Percentiles rank a stretch among this genome's conserved stretches.
Conservation (phyloP, 345 rosid genomes). For the Eucalyptus sp. region DNA sequence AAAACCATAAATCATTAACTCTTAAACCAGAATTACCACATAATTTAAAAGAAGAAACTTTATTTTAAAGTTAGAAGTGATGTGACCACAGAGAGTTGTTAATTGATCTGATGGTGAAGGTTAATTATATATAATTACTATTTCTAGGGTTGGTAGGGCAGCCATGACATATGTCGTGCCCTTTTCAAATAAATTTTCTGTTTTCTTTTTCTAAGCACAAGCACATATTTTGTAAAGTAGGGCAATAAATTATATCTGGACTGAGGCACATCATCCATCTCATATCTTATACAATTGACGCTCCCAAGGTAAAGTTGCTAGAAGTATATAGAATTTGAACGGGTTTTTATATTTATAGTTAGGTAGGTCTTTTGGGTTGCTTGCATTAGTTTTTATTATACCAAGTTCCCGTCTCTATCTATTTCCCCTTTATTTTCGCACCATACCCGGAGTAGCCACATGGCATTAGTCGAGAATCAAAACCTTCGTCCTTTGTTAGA, state of each 20-base stretch:
- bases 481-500: background rate
- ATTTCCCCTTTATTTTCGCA: background rate
- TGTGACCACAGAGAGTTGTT: background rate
- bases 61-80: background rate
- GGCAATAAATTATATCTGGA: background rate
- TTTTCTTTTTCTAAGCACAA: background rate
- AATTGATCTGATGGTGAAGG: background rate
- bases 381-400: background rate
- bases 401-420: background rate
- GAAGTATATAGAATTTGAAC: background rate
- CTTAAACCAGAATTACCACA: background rate
- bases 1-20: background rate
- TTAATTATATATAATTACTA: background rate
- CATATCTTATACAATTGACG: background rate
- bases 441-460: background rate
- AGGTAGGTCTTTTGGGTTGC: background rate
- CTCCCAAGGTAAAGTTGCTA: background rate
- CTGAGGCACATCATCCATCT: background rate
- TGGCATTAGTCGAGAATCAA: background rate
- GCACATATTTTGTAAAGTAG: background rate
- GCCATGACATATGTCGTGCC: background rate
- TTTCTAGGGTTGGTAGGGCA: background rate
- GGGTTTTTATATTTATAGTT: background rate
- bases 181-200: background rate
- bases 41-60: background rate